Percentiles rank a stretch among this genome's conserved stretches.
Conservation (phyloP, 495 filamentous ascomycete genomes). For the Niebla homalea region DNA sequence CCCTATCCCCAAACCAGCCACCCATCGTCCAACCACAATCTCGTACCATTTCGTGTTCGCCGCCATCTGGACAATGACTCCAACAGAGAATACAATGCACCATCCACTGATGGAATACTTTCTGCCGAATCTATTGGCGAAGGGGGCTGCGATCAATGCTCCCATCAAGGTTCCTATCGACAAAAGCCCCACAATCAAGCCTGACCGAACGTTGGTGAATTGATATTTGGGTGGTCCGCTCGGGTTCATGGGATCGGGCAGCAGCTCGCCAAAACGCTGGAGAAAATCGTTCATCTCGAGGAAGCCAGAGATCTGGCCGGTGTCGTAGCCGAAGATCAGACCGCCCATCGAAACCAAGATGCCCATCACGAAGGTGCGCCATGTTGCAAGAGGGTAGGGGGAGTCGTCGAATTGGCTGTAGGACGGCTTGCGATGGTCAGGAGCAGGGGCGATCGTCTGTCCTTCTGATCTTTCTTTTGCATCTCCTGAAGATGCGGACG, state of each 20-base stretch:
- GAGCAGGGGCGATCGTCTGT: background rate
- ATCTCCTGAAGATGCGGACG: too few relatives aligned
- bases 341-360: slow-evolving; percentile 54
- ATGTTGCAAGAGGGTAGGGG: slow-evolving; percentile 35
- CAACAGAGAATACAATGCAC: slow-evolving; percentile 51
- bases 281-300: slow-evolving; percentile 45
- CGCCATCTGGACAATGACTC: slow-evolving; percentile 56
- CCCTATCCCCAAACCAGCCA: slow-evolving; percentile 59
- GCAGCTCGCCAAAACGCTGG: slow-evolving; percentile 31
- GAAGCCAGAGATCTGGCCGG: slow-evolving; percentile 47
- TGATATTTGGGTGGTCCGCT: slow-evolving; percentile 16
- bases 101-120: slow-evolving; percentile 41
- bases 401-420: background rate
- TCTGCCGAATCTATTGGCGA: slow-evolving; percentile 39
- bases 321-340: slow-evolving; percentile 67
- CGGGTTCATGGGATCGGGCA: slow-evolving; percentile 17
- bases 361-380: slow-evolving; percentile 37
- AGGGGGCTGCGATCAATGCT: slow-evolving; percentile 51
- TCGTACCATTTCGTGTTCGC: slow-evolving; percentile 40
- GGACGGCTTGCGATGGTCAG: background rate
- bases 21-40: slow-evolving; percentile 39
- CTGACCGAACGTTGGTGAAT: slow-evolving; percentile 42
- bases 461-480: too few relatives aligned
- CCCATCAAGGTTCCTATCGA: slow-evolving; percentile 26
- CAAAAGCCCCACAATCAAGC: slow-evolving; percentile 41